Evolutionary conservation across 139 green algal genomes (phyloP), one percentile per base, ranked within the genome.

Genomic region (Choricystis sp.): DNA sequence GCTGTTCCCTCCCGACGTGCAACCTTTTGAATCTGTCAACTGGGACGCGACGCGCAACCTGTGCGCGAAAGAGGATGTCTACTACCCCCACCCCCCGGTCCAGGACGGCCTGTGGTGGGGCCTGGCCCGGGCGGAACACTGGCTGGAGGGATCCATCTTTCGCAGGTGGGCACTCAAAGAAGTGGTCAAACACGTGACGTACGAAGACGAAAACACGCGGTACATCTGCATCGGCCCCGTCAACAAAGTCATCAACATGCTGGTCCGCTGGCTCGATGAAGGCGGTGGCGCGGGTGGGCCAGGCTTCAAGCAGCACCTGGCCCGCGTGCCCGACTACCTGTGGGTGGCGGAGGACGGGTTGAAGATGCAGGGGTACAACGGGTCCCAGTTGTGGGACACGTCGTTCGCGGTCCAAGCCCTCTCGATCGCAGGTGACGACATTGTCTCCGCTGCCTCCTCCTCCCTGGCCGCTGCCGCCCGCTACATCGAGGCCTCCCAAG

Each of bases 201-300:
- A 98, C 62, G 93, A 99, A 87, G 93, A 99, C 69, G 87, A 95
- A 71, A 97, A 96, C 83, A 99, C 93, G 3, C 80, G 91, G 2
- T 98, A 98, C 70, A 70, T 98, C 0, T 79, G 90, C 79, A 98
- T 99, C 56, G 93, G 93, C 0, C 93, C 93, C 0, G 93, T 99
- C 22, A 99, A 99, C 82, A 99, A 99, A 83, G 86, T 83, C 27
- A 78, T 98, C 63, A 99, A 99, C 83, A 93, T 96, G 88, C 81
- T 99, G 66, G 84, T 74, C 76, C 94, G 87, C 73, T 98, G 85
- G 84, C 69, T 97, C 56, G 89, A 97, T 69, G 81, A 96, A 16
- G 40, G 40, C 40, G 9, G 40, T 9, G 40, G 40, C 40, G 40
- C 9, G 9, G 40, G 40, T 16, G 40, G 40, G 40, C 40, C 40